Percentiles rank a stretch among this genome's conserved stretches.
Evolutionary conservation across 75 land plant species (phyloP).

Genomic region (Picea glauca): DNA sequence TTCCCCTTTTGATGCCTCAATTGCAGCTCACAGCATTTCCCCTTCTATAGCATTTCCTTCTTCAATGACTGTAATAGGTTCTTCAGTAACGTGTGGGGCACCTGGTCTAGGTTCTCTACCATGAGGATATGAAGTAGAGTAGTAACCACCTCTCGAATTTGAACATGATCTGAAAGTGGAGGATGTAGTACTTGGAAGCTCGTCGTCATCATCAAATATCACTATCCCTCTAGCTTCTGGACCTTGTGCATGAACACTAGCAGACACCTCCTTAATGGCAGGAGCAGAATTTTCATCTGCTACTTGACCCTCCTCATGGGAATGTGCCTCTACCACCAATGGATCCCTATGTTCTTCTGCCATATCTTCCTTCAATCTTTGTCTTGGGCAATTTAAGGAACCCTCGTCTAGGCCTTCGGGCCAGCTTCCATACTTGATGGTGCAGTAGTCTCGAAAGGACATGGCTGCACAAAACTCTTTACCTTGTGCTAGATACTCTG

Average conservation of each 20-base stretch:
- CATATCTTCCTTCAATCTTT: no score
- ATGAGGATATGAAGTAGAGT: slow-evolving; percentile 7
- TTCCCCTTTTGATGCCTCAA: slow-evolving; percentile 86
- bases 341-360: no score
- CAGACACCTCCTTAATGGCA: slow-evolving; percentile 53
- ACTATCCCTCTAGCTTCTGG: slow-evolving; percentile 39
- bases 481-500: no score
- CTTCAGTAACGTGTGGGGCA: slow-evolving; percentile 27
- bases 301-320: slow-evolving; percentile 21
- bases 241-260: slow-evolving; percentile 20
- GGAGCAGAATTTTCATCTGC: slow-evolving; percentile 20
- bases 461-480: no score
- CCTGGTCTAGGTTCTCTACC: slow-evolving; percentile 15
- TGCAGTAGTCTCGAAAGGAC: no score
- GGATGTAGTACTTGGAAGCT: slow-evolving; percentile 17
- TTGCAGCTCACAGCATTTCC: slow-evolving; percentile 82
- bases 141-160: slow-evolving; percentile 1
- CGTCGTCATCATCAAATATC: slow-evolving; percentile 43
- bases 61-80: slow-evolving; percentile 11
- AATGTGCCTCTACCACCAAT: no score
- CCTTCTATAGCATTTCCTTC: slow-evolving; percentile 64
- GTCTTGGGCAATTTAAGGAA: no score
- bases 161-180: slow-evolving; percentile 1
- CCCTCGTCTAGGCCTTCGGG: no score
- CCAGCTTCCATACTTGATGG: no score